Percentiles rank a stretch among this genome's conserved stretches.
These are phyloP conservation scores for Onygena corvina DNA, from an alignment of 2,329 filamentous ascomycete species.

Conservation along the genomic window DNA sequence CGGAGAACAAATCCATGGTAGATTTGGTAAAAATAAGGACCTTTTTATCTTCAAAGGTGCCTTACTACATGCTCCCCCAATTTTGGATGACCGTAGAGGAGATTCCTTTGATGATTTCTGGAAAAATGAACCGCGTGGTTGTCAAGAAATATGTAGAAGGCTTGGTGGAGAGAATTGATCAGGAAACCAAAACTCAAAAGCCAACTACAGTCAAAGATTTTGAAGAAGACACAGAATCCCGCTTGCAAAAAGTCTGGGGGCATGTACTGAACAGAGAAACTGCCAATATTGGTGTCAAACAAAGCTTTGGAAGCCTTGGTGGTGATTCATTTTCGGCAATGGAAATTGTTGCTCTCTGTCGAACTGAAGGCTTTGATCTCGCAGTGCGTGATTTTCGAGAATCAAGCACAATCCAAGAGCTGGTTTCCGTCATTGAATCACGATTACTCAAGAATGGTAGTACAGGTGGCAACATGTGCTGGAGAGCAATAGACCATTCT, in stretches of 20 bases:
- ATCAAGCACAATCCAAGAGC: slow-evolving; percentile 10
- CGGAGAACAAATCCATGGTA: not conserved
- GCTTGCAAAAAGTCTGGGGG: slow-evolving; percentile 17
- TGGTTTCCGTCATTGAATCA: slow-evolving; percentile 6
- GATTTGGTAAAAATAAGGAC: slow-evolving; percentile 8
- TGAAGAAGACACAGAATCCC: not conserved
- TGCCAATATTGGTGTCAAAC: slow-evolving; percentile 18
- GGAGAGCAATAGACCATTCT: no score
- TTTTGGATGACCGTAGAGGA: slow-evolving; percentile 16
- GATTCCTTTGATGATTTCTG: slow-evolving; percentile 18
- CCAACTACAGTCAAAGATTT: not conserved
- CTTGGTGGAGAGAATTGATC: slow-evolving; percentile 10
- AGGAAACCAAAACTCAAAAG: not conserved
- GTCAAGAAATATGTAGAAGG: slow-evolving; percentile 15
- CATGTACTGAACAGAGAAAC: slow-evolving; percentile 16
- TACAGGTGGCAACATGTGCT: no score
- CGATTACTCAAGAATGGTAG: no score
- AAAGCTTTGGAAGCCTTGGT: slow-evolving; percentile 20
- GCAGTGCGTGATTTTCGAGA: slow-evolving; percentile 16
- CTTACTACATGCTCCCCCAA: slow-evolving; percentile 20
- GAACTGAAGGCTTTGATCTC: slow-evolving; percentile 12
- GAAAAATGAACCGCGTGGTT: slow-evolving; percentile 20
- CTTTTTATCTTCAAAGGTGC: slow-evolving; percentile 14
- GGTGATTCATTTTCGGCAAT: slow-evolving; percentile 23
- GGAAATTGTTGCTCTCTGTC: slow-evolving; percentile 17